Evolutionary conservation across 495 filamentous ascomycete genomes (phyloP), one percentile per base, ranked within the genome.

Genomic region (Trichoderma virens): DNA sequence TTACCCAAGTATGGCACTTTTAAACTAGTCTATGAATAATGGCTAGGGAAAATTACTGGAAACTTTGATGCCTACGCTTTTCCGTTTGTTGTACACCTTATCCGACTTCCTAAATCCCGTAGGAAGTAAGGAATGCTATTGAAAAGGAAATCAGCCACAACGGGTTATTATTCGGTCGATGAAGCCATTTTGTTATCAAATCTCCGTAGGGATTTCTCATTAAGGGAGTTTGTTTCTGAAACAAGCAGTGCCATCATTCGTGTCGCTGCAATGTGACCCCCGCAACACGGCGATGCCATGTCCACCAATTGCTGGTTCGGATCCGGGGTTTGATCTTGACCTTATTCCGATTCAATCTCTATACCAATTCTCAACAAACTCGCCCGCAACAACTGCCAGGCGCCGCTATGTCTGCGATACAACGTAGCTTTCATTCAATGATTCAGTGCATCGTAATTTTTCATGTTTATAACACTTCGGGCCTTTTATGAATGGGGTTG

Each of bases 401-500:
- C 43, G 5, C 2, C 43, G 8, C 20, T 4, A 20, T 23, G 8
- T 20, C 20, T 20, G 4, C 23, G 43, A 47, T 47, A 47, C 43
- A 47, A 47, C 43, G 43, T 23, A 47, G 18, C n/a, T 35, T 13
- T 11, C n/a, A 20, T n/a, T 47, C 9, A n/a, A 23, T 18, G 43
- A n/a, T 25, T n/a, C 43, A 47, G 43, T 23, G 9, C 18, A 41
- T 41, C n/a, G 18, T 41, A 41, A 47, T 0, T 20, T 20, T 3
- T 3, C 20, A 20, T 20, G 5, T 47, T 47, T 47, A 31, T 27
- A 56, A 9, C 51, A 14, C 51, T 56, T 56, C 51, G 51, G 51
- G 51, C 51, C 51, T 56, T 28, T 56, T 56, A 56, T 28, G 51
- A 28, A 56, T 9, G 51, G 51, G 51, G 27, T n/a, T 28, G 51